Evolutionary conservation across 164 flowering plant genomes (phyloP), one percentile per base, ranked within the genome.

Genomic region (Annona cherimola): DNA sequence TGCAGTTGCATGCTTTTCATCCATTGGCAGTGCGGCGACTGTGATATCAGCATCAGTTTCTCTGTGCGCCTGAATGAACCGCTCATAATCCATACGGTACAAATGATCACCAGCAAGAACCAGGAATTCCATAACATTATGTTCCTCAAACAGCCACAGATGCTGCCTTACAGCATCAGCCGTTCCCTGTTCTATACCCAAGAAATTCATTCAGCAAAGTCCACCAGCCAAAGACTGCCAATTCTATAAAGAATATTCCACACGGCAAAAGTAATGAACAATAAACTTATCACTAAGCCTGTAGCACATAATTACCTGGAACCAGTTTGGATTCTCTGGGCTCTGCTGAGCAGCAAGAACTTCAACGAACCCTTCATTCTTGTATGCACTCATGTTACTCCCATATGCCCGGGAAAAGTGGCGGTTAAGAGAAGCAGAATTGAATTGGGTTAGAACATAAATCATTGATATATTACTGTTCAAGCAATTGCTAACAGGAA

Each of bases 151-250:
- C 69, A 95, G 73, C 99, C 99, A 95, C 73, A 92, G 77, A 74
- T 86, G 92, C 80, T 90, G 95, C 81, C 99, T 90, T 50, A 92
- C 96, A 40, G 98, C 98, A 88, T 95, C 99, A 57, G 99, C 98
- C 4, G 95, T 92, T 45, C 98, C 98, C 98, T 94, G 79, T 43
- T 43, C 43, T 43, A 66, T 44, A 43, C 69, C 6, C 69, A 26
- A 66, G 12, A 66, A 44, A n/a, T 66, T 18, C 68, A 66, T 18
- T 66, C 55, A 57, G 43, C 20, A 16, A 64, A 12, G 12, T 41
- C 2, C 42, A 64, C 35, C 35, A 26, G 35, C 35, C 35, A 26
- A 26, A 26, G 35, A 26, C 35, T 26, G 35, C 35, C 35, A 26
- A 26, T 26, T 26, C 35, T 26, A 26, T 26, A 26, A 26, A 26